These are phyloP conservation scores for Cutaneotrichosporon cutaneum DNA, from an alignment of 1,284 basidiomycete species.

Conservation along the genomic window DNA sequence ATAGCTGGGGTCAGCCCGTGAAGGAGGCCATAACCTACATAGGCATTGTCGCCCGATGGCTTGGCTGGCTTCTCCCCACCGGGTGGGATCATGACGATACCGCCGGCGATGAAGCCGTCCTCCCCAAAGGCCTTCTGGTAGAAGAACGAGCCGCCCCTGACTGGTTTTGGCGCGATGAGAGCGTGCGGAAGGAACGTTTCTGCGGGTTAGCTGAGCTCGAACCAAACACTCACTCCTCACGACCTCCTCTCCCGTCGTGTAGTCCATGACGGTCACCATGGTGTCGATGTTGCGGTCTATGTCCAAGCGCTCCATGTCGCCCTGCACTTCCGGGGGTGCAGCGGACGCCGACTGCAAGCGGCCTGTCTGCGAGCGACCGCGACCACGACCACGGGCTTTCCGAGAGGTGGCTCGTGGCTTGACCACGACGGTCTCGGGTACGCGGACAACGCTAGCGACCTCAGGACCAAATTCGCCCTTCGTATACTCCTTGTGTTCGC, in stretches of 20 bases:
- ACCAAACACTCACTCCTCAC: slow-evolving; percentile 63
- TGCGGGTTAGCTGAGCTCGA: slow-evolving; percentile 12
- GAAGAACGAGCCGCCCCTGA: slow-evolving; percentile 62
- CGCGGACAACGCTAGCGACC: slow-evolving; percentile 70
- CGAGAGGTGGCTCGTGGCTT: not conserved
- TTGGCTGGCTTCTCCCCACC: slow-evolving; percentile 77
- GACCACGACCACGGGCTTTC: not conserved
- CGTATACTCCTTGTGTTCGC: slow-evolving; percentile 81
- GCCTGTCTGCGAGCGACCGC: not conserved
- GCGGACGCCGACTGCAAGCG: slow-evolving; percentile 9
- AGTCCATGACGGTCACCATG: slow-evolving; percentile 69
- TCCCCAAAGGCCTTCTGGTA: slow-evolving; percentile 97
- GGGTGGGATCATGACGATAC: slow-evolving; percentile 68
- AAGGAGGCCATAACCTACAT: slow-evolving; percentile 63
- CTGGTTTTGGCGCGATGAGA: slow-evolving; percentile 61
- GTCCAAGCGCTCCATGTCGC: slow-evolving; percentile 52
- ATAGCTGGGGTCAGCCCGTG: slow-evolving; percentile 63
- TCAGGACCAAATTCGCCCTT: slow-evolving; percentile 64
- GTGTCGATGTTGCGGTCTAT: slow-evolving; percentile 80
- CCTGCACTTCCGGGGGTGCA: slow-evolving; percentile 42
- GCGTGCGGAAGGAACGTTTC: slow-evolving; percentile 48
- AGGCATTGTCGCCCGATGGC: slow-evolving; percentile 88
- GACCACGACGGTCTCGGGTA: slow-evolving; percentile 3
- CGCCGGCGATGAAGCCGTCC: slow-evolving; percentile 84
- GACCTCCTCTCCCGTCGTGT: slow-evolving; percentile 62